Conservation (phyloP, 2,329 filamentous ascomycete species). For the Capronia epimyces region DNA sequence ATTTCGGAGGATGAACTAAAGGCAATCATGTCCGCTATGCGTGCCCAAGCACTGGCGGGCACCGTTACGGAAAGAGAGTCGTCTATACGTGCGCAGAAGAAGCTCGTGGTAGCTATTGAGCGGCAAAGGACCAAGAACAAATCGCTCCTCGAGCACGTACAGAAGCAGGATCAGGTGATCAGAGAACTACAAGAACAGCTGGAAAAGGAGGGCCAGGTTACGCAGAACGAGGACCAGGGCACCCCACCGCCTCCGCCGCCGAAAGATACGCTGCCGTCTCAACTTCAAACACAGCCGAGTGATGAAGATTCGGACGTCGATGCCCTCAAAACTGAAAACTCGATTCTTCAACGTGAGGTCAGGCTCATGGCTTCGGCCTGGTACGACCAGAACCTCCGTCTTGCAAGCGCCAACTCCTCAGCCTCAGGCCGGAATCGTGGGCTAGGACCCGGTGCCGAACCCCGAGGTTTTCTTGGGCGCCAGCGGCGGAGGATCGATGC, state of each 20-base stretch:
- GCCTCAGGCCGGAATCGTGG: conserved; percentile 38
- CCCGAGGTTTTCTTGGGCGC: conserved; percentile 42
- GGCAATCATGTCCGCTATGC: conserved; percentile 29
- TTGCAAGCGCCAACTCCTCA: conserved; percentile 41
- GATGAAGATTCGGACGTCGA: conserved; percentile 22
- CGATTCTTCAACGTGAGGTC: conserved; percentile 36
- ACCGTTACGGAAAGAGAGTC: conserved; percentile 23
- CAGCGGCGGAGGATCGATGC: conserved; percentile 41
- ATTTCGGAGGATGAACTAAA: conserved; percentile 29
- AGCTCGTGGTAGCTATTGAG: conserved; percentile 25
- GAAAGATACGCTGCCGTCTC: conserved; percentile 9
- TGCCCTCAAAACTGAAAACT: conserved; percentile 19
- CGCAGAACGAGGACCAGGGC: conserved; percentile 5
- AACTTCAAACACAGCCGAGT: neutral
- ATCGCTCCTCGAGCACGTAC: conserved; percentile 22
- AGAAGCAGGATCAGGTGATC: conserved; percentile 24
- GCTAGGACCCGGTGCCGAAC: conserved; percentile 33
- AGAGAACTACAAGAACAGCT: conserved; percentile 19
- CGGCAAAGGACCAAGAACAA: conserved; percentile 24
- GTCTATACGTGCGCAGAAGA: conserved; percentile 26
- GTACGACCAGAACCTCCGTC: conserved; percentile 44
- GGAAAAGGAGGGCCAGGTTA: conserved; percentile 2
- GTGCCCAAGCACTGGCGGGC: conserved; percentile 25
- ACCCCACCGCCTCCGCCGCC: conserved; percentile 13
- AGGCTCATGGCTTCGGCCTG: conserved; percentile 44